Evolutionary conservation across 1,139 yeast species (phyloP).

Genomic region (Suzukiozyma palmioleophila): DNA sequence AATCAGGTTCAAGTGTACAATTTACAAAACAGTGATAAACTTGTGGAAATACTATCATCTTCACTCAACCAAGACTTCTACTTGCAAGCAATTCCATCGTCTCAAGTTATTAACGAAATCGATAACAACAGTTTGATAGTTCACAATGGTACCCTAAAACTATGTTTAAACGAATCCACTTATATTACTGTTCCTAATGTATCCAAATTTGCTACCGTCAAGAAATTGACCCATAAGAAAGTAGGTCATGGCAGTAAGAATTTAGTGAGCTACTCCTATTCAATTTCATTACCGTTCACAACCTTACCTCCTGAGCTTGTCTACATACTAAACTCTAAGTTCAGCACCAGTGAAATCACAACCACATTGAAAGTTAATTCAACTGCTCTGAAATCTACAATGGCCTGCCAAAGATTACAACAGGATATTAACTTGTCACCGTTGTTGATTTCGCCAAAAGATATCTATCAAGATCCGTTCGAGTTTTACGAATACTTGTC

Average conservation of each 20-base stretch:
- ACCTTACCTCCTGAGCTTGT: constrained; percentile 3
- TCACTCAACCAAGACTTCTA: background rate
- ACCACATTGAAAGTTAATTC: background rate
- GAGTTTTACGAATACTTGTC: constrained; percentile 5
- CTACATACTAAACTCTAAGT: constrained; percentile 2
- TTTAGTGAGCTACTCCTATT: constrained; percentile 12
- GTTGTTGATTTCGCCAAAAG: background rate
- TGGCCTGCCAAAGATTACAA: background rate
- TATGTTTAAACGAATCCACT: constrained; percentile 9
- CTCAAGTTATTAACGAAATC: background rate
- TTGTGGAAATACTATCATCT: background rate
- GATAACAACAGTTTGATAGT: background rate
- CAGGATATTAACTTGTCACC: constrained; percentile 1
- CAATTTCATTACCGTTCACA: constrained; percentile 8
- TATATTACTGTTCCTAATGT: constrained; percentile 13
- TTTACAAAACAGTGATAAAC: background rate
- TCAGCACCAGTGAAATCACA: constrained; percentile 4
- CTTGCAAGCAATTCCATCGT: constrained; percentile 1
- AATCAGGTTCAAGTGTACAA: background rate
- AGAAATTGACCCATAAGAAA: constrained; percentile 14
- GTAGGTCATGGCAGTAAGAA: constrained; percentile 20
- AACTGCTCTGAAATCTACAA: background rate
- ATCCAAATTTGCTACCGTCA: constrained; percentile 7
- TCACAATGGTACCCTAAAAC: background rate
- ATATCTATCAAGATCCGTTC: background rate